Evolutionary conservation across 768 basidiomycete genomes (phyloP), one percentile per base, ranked within the genome.

Genomic region (Kwoniella botswanensis): DNA sequence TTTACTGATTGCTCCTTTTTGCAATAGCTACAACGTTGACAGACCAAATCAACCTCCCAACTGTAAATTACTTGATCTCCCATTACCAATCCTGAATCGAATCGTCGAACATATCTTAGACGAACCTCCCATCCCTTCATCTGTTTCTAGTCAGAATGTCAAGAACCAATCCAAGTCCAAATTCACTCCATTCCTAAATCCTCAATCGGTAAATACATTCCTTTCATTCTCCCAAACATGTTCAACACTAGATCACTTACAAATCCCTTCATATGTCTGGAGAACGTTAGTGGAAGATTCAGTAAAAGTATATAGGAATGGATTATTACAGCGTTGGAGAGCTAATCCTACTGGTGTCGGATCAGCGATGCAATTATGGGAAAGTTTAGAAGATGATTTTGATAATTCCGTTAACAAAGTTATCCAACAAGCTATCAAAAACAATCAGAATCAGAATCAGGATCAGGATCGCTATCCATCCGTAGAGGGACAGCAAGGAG

Each of bases 311-410:
- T 75, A 46, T 17, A 59, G 21, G 21, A n/a, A 54, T 22, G 46
- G 57, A 10, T 35, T 73, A 11, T 26, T 73, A 17, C 56, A 42
- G 24, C 42, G 74, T 21, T 77, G 71, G 74, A 41, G 62, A 21
- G 71, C 68, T 2, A 71, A 71, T 67, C 76, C 76, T 5, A 60
- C 41, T 17, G 71, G 68, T 10, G 72, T 73, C 3, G 70, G 70
- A 15, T 67, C 57, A 3, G 65, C 67, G 1, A 21, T 44, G 2
- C 15, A 50, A 13, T 44, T 74, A 5, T 65, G 35, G 54, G 26
- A 57, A 21, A 62, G 64, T 1, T 54, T 75, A 24, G 74, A 71
- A 17, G 60, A 73, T 22, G 59, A 64, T 9, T 71, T 77, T 29
- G 56, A 26, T 4, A 4, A 22, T 15, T 71, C 74, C 42, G 65